A percentile compares a stretch with the other conserved stretches of the same genome.
phyloP scores from a whole-genome alignment of 345 rosid genomes.

The Ceriops decandra region DNA sequence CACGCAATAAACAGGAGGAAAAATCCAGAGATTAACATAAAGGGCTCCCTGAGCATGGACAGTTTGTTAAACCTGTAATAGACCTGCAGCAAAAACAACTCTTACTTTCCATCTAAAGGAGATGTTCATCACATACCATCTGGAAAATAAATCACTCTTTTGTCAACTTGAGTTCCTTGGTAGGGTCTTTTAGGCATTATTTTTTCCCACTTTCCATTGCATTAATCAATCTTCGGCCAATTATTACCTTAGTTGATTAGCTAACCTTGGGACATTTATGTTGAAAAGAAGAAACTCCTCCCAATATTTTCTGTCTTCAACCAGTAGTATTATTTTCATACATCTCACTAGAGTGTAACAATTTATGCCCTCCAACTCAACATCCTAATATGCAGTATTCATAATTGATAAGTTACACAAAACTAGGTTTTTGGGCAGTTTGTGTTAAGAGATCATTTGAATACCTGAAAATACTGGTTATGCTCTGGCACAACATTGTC shows the following conservation, averaged over 20 bases:
- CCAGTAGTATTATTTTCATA: too few relatives aligned
- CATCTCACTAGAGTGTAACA: too few relatives aligned
- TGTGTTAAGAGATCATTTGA: conserved; percentile 1
- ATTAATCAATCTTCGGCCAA: not conserved
- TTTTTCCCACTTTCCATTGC: not conserved
- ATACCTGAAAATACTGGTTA: conserved; percentile 88
- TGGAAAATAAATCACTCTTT: too few relatives aligned
- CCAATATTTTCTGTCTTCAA: too few relatives aligned
- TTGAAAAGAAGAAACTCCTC: too few relatives aligned
- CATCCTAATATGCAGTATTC: too few relatives aligned
- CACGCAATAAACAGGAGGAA: conserved; percentile 70
- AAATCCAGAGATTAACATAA: conserved; percentile 81
- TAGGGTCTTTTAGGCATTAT: too few relatives aligned
- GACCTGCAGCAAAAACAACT: conserved; percentile 45
- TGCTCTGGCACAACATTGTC: conserved; percentile 82
- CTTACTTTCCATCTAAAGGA: not conserved
- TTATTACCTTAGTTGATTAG: not conserved
- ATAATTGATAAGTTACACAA: not conserved
- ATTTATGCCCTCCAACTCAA: too few relatives aligned
- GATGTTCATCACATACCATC: too few relatives aligned
- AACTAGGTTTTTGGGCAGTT: not conserved
- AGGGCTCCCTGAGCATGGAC: conserved; percentile 79
- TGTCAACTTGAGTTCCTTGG: too few relatives aligned
- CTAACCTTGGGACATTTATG: too few relatives aligned
- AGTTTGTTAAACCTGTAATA: conserved; percentile 78